Conservation (phyloP, 164 flowering plant genomes). For the Umbilicus rupestris region DNA sequence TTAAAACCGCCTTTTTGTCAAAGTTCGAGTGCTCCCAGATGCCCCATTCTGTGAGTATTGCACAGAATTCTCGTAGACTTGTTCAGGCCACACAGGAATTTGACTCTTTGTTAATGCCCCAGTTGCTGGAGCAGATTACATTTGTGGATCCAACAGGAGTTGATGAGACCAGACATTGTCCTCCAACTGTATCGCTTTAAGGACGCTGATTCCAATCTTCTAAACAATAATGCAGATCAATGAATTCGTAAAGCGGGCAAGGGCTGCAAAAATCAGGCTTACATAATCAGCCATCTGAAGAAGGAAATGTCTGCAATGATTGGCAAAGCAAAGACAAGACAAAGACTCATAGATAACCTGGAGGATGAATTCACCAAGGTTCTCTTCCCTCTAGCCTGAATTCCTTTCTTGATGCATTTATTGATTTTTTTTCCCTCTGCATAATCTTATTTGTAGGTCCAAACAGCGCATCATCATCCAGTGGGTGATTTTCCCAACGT, state of each 20-base stretch:
- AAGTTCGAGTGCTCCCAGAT: conserved; percentile 97
- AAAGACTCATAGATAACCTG: conserved; percentile 61
- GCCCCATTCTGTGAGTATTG: conserved; percentile 80
- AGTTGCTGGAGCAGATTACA: conserved; percentile 88
- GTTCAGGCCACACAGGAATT: not conserved
- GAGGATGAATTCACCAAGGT: conserved; percentile 78
- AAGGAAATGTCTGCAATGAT: conserved; percentile 90
- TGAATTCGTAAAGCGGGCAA: conserved; percentile 90
- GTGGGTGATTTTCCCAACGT: conserved; percentile 82
- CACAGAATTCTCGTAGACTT: not conserved
- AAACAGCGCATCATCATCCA: conserved; percentile 55
- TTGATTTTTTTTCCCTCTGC: not conserved
- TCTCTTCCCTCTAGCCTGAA: conserved; percentile 9
- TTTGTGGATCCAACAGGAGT: conserved; percentile 98
- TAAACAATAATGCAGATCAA: conserved; percentile 50
- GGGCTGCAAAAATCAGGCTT: conserved; percentile 96
- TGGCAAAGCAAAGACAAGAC: conserved; percentile 84
- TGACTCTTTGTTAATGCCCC: conserved; percentile 12
- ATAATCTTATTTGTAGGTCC: conserved; percentile 43
- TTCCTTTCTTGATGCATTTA: not conserved
- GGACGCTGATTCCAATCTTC: conserved; percentile 26
- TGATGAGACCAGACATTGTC: not conserved
- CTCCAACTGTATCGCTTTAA: not conserved
- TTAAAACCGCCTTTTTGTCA: conserved; percentile 87
- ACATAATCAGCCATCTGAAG: conserved; percentile 80